Base-by-base conservation (phyloP, 345 rosid genomes). In the Pseudoturritis turrita region DNA sequence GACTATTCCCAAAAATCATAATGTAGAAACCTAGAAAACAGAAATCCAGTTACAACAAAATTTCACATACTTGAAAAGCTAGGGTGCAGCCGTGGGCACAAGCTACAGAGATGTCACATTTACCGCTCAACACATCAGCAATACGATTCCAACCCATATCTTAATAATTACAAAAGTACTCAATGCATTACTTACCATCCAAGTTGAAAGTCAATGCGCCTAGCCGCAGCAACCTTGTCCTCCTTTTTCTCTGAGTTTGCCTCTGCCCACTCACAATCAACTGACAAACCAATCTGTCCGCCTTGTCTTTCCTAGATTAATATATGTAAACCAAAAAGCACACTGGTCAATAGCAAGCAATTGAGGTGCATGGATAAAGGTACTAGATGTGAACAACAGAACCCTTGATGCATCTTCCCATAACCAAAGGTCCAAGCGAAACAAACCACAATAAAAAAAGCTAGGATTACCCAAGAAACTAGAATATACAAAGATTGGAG, bases 141-240 rank as follows among this genome's bases (percentile, higher is more conserved):
- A 23, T 17, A 71, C 53, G 4, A 26, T 60, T 50, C 52, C 7
- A 49, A 49, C 4, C 22, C 6, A 37, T 10, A 57, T 11, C 21
- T 52, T 72, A 8, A 62, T 10, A 46, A 35, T 23, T 9, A 46
- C 39, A 45, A 57, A 49, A 41, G 3, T 15, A 49, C 2, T 50
- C 17, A 44, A 43, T 15, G 25, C 69, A 35, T 39, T 52, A 53
- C 67, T 13, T 81, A 94, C 98, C 97, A 94, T 76, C 98, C 98
- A 70, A 89, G 77, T 77, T 84, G 91, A 80, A 91, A 94, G 76
- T 91, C 97, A 23, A 94, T 70, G 56, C 95, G 92, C 83, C 95
- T 71, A 36, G 78, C 79, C 31, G 96, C 91, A 21, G 95, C 96
- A 70, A 56, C 52, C 72, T 73, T 74, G 79, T 94, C 86, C 46